These are phyloP conservation scores for Diaporthe batatas DNA, from an alignment of 2,329 filamentous ascomycete species.

Conservation along the genomic window DNA sequence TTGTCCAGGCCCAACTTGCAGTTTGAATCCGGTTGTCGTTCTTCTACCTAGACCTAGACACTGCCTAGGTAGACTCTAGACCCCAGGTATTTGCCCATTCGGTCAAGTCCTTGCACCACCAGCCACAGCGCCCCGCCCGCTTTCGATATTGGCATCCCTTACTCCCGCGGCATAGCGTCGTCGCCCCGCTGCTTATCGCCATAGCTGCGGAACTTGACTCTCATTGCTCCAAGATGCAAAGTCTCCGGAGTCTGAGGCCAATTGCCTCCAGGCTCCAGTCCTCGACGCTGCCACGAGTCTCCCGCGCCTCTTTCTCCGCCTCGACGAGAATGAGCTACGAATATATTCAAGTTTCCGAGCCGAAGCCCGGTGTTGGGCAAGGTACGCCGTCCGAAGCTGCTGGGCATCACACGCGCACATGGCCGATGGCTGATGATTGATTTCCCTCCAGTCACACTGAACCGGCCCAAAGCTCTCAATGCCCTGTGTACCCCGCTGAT, in stretches of 20 bases:
- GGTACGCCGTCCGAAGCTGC: conserved; percentile 67
- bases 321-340: conserved; percentile 72
- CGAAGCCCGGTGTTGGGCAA: conserved; percentile 90
- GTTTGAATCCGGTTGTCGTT: neutral
- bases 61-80: neutral
- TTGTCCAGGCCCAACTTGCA: neutral
- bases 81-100: neutral
- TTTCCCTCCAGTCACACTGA: conserved; percentile 79
- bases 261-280: conserved; percentile 71
- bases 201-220: conserved; percentile 1
- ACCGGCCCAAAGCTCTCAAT: conserved; percentile 95
- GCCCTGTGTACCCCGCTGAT: conserved; percentile 93
- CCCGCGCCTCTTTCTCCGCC: conserved; percentile 64
- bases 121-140: conserved; percentile 3
- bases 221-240: conserved; percentile 57
- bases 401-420: conserved; percentile 1
- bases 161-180: conserved; percentile 14
- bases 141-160: neutral
- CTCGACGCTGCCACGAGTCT: conserved; percentile 68
- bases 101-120: neutral
- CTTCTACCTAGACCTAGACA: neutral
- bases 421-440: conserved; percentile 9
- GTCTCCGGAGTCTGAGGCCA: conserved; percentile 71
- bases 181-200: neutral
- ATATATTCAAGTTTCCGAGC: conserved; percentile 83